A percentile compares a stretch with the other conserved stretches of the same genome.
phyloP scores from a whole-genome alignment of 2,329 filamentous ascomycete species.

The Penicillium sp. region DNA sequence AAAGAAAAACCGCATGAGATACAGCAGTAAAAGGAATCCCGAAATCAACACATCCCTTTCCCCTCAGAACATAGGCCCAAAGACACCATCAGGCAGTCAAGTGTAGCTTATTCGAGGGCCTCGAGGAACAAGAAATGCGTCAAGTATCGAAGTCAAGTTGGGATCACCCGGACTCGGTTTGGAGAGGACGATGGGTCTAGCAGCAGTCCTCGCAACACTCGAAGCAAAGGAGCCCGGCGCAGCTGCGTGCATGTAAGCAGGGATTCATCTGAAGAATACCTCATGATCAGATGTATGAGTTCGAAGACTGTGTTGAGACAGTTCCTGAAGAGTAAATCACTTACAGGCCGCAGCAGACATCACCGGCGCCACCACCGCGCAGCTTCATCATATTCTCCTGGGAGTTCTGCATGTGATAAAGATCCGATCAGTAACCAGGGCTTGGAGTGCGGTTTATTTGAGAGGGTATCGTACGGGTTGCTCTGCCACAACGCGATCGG shows the following conservation, averaged over 20 bases:
- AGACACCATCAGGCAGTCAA: too few species aligned
- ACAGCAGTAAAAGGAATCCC: background rate
- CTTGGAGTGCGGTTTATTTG: background rate
- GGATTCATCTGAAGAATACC: too few species aligned
- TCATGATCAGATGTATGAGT: background rate
- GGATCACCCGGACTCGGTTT: background rate
- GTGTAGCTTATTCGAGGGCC: too few species aligned
- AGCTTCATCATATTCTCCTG: conserved; percentile 31
- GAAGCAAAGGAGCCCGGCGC: conserved; percentile 36
- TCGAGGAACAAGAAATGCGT: too few species aligned
- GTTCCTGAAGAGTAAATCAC: conserved; percentile 4
- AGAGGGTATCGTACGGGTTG: conserved; percentile 27
- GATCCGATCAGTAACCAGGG: background rate
- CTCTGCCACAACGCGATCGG: conserved; percentile 23
- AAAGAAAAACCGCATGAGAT: background rate
- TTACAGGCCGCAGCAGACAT: conserved; percentile 40
- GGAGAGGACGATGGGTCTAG: conserved; percentile 20
- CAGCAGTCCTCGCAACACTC: conserved; percentile 38
- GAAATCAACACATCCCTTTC: background rate
- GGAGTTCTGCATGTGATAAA: conserved; percentile 15
- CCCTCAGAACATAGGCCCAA: background rate
- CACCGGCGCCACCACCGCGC: conserved; percentile 35
- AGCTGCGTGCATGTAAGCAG: conserved; percentile 23
- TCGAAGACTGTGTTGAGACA: background rate
- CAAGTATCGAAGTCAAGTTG: background rate